Conservation (phyloP, 352 stramenopile species). For the Phytopythium helicoides region DNA sequence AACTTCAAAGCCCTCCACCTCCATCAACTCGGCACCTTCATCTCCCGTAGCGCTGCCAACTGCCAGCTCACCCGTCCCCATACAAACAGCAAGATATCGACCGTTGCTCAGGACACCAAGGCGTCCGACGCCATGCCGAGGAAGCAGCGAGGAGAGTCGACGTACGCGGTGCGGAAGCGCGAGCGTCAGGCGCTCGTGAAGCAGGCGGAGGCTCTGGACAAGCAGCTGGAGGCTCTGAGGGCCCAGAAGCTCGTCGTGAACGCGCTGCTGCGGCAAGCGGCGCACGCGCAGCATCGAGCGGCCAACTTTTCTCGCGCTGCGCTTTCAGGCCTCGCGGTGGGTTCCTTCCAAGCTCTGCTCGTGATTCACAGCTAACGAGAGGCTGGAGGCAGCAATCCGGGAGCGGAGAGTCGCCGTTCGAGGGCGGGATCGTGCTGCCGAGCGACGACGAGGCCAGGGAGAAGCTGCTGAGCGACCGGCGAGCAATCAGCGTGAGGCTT, state of each 20-base stretch:
- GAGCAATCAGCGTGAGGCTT: neutral
- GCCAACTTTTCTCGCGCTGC: conserved; percentile 6
- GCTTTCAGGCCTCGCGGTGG: conserved; percentile 4
- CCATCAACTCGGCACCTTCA: too few species aligned
- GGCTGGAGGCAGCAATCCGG: neutral
- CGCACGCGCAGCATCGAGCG: conserved; percentile 17
- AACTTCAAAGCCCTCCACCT: too few species aligned
- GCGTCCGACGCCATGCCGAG: conserved; percentile 10
- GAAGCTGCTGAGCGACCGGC: neutral
- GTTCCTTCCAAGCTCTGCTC: neutral
- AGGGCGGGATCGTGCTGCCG: neutral
- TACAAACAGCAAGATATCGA: too few species aligned
- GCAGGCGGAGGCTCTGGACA: conserved; percentile 12
- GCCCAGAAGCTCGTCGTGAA: conserved; percentile 15
- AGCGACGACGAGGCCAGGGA: neutral
- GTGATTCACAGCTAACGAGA: neutral
- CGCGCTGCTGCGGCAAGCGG: conserved; percentile 2
- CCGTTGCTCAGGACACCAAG: neutral
- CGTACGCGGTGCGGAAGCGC: conserved; percentile 21
- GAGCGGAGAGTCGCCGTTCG: conserved; percentile 1
- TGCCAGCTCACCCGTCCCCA: too few species aligned
- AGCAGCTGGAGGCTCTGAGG: conserved; percentile 22
- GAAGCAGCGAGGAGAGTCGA: conserved; percentile 21
- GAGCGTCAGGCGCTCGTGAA: conserved; percentile 16
- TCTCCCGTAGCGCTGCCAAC: too few species aligned